Evolutionary conservation across 495 filamentous ascomycete species (phyloP).

Genomic region (Daldinia vernicosa): DNA sequence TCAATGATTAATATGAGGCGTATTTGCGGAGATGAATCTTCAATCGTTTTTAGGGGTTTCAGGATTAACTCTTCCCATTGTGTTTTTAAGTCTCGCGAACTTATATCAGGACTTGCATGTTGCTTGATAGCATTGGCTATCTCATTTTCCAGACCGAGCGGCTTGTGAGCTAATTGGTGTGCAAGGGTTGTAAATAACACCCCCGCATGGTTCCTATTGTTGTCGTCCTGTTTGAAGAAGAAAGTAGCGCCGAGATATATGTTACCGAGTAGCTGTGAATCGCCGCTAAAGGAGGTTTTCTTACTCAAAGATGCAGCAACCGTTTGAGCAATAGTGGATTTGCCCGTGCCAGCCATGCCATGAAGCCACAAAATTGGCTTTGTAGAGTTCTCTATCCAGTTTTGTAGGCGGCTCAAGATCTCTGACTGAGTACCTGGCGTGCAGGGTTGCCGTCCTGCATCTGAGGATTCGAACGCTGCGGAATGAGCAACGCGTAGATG

Average conservation of each 20-base stretch:
- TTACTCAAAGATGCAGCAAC: slow-evolving; percentile 44
- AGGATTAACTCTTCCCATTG: slow-evolving; percentile 62
- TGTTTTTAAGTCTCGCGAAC: slow-evolving; percentile 46
- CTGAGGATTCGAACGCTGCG: slow-evolving; percentile 44
- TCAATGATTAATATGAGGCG: slow-evolving; percentile 58
- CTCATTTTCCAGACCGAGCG: slow-evolving; percentile 39
- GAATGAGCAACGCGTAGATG: slow-evolving; percentile 10
- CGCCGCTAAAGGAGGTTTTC: neutral
- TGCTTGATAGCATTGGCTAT: slow-evolving; percentile 50
- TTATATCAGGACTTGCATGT: slow-evolving; percentile 48
- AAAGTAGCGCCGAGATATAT: slow-evolving; percentile 51
- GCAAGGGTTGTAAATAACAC: slow-evolving; percentile 58
- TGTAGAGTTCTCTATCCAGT: slow-evolving; percentile 14
- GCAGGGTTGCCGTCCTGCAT: slow-evolving; percentile 40
- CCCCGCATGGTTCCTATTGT: slow-evolving; percentile 51
- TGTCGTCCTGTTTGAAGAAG: slow-evolving; percentile 61
- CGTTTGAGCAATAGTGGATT: slow-evolving; percentile 57
- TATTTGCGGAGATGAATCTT: neutral
- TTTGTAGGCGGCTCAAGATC: slow-evolving; percentile 34
- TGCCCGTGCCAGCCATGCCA: slow-evolving; percentile 57
- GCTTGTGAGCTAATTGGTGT: slow-evolving; percentile 50
- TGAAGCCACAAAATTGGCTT: slow-evolving; percentile 54
- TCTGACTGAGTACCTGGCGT: slow-evolving; percentile 40
- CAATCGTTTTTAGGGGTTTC: slow-evolving; percentile 46
- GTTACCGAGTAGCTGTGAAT: neutral